Conservation (phyloP, 2,329 filamentous ascomycete species). For the Parastagonospora avenae region DNA sequence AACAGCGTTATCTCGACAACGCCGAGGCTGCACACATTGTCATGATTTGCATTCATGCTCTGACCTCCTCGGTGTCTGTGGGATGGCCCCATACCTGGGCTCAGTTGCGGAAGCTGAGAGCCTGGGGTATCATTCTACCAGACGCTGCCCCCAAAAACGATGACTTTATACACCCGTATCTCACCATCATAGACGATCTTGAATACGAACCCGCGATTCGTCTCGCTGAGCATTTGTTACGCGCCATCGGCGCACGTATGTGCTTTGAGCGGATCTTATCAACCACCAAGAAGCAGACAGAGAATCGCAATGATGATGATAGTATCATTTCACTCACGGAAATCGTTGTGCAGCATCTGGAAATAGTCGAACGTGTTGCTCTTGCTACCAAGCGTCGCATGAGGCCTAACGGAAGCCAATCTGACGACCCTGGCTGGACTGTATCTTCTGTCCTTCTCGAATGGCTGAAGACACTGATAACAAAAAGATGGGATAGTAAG, state of each 20-base stretch:
- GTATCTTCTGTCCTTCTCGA: constrained; percentile 58
- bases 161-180: constrained; percentile 36
- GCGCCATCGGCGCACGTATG: constrained; percentile 55
- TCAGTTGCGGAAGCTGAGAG: constrained; percentile 45
- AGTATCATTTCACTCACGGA: constrained; percentile 10
- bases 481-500: constrained; percentile 81
- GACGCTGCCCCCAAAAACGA: constrained; percentile 20
- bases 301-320: not conserved
- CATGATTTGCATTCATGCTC: constrained; percentile 48
- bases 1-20: constrained; percentile 34
- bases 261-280: constrained; percentile 57
- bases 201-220: constrained; percentile 59
- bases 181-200: constrained; percentile 49
- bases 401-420: constrained; percentile 12
- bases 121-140: constrained; percentile 44
- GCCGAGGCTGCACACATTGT: constrained; percentile 48
- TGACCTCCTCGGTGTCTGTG: constrained; percentile 42
- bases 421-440: constrained; percentile 43
- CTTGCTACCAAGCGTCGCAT: constrained; percentile 26
- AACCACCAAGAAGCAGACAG: constrained; percentile 12
- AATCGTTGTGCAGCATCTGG: constrained; percentile 32
- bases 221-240: constrained; percentile 55
- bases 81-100: constrained; percentile 40
- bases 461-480: constrained; percentile 75
- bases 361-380: constrained; percentile 26